Evolutionary conservation across 2,329 filamentous ascomycete species (phyloP).

Genomic region (Bipolaris bicolor): DNA sequence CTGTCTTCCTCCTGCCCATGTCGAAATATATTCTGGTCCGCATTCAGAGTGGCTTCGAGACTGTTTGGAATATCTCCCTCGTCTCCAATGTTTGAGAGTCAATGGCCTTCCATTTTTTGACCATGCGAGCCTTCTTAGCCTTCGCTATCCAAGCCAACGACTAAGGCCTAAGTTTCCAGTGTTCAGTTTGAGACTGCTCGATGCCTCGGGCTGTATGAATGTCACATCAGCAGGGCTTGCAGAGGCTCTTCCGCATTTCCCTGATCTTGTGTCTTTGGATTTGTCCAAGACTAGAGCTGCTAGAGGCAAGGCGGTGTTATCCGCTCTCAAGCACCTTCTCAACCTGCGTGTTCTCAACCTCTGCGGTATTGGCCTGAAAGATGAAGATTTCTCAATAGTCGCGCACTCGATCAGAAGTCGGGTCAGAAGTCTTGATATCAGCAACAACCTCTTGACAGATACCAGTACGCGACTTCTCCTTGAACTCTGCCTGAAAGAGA

Average conservation of each 20-base stretch:
- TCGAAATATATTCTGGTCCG: conserved; percentile 66
- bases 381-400: conserved; percentile 60
- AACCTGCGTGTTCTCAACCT: conserved; percentile 64
- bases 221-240: conserved; percentile 62
- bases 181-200: conserved; percentile 60
- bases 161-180: conserved; percentile 41
- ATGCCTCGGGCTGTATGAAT: conserved; percentile 64
- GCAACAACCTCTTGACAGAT: conserved; percentile 65
- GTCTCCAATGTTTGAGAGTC: conserved; percentile 65
- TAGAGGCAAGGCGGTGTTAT: conserved; percentile 57
- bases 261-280: conserved; percentile 63
- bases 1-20: conserved; percentile 65
- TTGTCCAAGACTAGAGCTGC: conserved; percentile 61
- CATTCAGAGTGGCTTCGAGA: conserved; percentile 65
- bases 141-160: conserved; percentile 49
- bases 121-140: conserved; percentile 60
- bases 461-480: conserved; percentile 59
- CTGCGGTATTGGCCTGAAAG: conserved; percentile 59
- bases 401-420: conserved; percentile 58
- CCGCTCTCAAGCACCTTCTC: conserved; percentile 53
- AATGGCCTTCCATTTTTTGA: conserved; percentile 67
- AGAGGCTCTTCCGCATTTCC: conserved; percentile 60
- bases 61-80: conserved; percentile 63
- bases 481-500: conserved; percentile 56
- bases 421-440: conserved; percentile 63